Percentiles rank a stretch among this genome's conserved stretches.
These are phyloP conservation scores for Boletus insuetus DNA, from an alignment of 768 basidiomycete genomes.

Conservation along the genomic window DNA sequence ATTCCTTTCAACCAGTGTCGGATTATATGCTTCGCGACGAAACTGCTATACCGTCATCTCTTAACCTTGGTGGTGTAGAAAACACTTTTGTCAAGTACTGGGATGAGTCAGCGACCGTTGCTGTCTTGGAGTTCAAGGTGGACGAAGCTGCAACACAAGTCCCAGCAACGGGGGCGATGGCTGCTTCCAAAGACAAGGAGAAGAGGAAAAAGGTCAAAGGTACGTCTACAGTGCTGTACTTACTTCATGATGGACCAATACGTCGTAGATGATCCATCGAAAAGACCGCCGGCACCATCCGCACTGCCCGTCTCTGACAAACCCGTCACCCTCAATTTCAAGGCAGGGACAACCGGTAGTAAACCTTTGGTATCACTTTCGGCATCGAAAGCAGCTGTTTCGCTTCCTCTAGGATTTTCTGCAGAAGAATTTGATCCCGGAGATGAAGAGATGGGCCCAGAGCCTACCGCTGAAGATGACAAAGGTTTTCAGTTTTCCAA, in stretches of 20 bases:
- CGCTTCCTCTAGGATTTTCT: slow-evolving; percentile 61
- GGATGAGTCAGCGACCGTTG: slow-evolving; percentile 81
- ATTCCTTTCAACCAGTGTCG: slow-evolving; percentile 81
- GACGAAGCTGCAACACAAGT: slow-evolving; percentile 44
- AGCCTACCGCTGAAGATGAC: slow-evolving; percentile 46
- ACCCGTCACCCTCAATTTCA: slow-evolving; percentile 78
- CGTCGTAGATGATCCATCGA: slow-evolving; percentile 33
- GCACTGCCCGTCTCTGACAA: slow-evolving; percentile 72
- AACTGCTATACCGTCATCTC: slow-evolving; percentile 65
- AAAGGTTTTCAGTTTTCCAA: slow-evolving; percentile 23
- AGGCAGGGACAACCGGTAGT: slow-evolving; percentile 32
- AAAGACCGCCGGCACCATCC: slow-evolving; percentile 55
- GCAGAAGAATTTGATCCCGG: slow-evolving; percentile 52
- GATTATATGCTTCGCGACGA: slow-evolving; percentile 77
- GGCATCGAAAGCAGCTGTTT: slow-evolving; percentile 35
- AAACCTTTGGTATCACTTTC: slow-evolving; percentile 23
- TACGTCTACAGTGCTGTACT: slow-evolving; percentile 15
- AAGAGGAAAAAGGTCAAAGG: slow-evolving; percentile 57
- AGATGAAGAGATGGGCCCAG: slow-evolving; percentile 44
- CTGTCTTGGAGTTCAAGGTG: slow-evolving; percentile 76
- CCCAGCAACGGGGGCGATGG: slow-evolving; percentile 30
- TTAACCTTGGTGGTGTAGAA: slow-evolving; percentile 68
- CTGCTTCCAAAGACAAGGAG: slow-evolving; percentile 58
- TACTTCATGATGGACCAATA: slow-evolving; percentile 9
- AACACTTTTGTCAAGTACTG: slow-evolving; percentile 83